A percentile compares a stretch with the other conserved stretches of the same genome.
Evolutionary conservation across 805 yeast species (phyloP).

Genomic region (Nakazawaea ambrosiae): DNA sequence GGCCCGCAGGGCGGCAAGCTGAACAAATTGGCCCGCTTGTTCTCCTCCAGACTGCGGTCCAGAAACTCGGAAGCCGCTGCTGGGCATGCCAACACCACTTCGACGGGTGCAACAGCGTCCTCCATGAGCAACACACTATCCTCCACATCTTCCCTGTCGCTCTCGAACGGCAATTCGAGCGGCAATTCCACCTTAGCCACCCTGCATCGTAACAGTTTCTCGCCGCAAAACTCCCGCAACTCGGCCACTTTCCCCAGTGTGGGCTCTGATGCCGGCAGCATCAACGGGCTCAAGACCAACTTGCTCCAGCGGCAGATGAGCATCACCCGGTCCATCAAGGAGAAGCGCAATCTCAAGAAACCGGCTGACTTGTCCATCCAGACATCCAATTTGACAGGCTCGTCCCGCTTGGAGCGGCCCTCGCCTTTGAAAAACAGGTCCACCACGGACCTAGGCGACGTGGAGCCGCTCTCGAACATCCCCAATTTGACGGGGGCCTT

Average conservation of each 20-base stretch:
- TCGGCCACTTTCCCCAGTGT: no score
- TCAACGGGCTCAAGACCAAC: neutral
- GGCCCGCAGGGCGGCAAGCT: neutral
- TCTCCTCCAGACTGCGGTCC: neutral
- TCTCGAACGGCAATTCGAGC: neutral
- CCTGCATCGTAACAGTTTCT: neutral
- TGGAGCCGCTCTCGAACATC: neutral
- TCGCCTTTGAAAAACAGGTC: neutral
- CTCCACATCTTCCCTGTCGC: neutral
- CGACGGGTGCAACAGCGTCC: neutral
- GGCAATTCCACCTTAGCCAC: neutral
- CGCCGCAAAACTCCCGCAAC: neutral
- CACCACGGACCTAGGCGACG: constrained; percentile 6
- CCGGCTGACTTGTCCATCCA: constrained; percentile 22
- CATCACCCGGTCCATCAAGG: constrained; percentile 6
- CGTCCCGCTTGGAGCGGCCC: constrained; percentile 1
- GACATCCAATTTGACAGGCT: constrained; percentile 16
- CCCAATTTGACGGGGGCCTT: constrained; percentile 4
- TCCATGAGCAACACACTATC: no score
- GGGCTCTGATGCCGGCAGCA: neutral
- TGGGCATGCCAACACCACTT: neutral
- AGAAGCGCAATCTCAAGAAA: constrained; percentile 15
- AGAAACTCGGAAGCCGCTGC: neutral
- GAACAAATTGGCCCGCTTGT: neutral
- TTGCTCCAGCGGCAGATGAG: constrained; percentile 6